Base-by-base conservation (phyloP, 2,329 filamentous ascomycete genomes). In the Aureobasidium musti region DNA sequence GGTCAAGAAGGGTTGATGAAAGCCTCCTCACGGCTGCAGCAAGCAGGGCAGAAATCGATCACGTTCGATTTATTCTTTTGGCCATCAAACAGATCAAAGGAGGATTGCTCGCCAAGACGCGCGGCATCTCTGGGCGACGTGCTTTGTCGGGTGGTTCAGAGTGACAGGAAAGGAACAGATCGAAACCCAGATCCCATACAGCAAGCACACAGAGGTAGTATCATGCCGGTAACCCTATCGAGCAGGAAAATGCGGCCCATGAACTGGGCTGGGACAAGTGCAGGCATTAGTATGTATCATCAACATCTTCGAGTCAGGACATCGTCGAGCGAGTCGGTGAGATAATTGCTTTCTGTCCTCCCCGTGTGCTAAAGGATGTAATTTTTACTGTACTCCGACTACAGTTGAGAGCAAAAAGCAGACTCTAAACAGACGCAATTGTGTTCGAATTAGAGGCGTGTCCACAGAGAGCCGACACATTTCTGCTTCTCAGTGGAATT, bases 91-190 rank as follows among this genome's bases (percentile, higher is more conserved):
- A 43, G 41, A 37, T 26, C 41, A 49, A 45, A 43, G 26, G 57
- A 35, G 57, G 41, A 49, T 61, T 45, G 19, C 5, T 49, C 23
- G 57, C 57, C 57, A 61, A 61, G 57, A 49, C 57, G 57, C 57
- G 57, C 30, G 57, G 39, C 56, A n/a, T 37, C 47, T 39, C 35
- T 39, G 35, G 41, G 41, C 41, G 41, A 45, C 41, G 41, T 45
- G 41, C 41, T 45, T n/a, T 21, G n/a, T 21, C 21, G n/a, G 21
- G 43, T 47, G 43, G 43, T 21, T 14, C 43, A 26, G 43, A 45
- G n/a, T 23, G 41, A 45, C 21, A 39, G 10, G 7, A 35, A 35
- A 19, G 39, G 17, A n/a, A 43, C 17, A 43, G 39, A 43, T n/a
- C 41, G 41, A 23, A 45, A 21, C 10, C 23, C 21, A 3, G n/a